Conservation (phyloP, 2,329 filamentous ascomycete genomes). For the Aureobasidium sp. region DNA sequence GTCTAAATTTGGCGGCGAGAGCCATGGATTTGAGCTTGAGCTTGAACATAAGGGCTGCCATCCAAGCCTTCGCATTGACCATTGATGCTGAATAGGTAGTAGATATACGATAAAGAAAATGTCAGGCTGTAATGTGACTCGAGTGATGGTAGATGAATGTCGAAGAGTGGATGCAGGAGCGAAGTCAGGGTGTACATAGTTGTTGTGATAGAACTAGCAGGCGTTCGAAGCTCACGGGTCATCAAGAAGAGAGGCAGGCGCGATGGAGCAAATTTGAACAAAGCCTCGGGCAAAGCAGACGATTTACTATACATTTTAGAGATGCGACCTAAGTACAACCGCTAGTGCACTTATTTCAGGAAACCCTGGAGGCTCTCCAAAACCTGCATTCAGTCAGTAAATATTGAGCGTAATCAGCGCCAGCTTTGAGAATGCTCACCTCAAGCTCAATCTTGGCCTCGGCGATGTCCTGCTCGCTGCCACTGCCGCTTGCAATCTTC, state of each 20-base stretch:
- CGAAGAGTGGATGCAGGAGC: neutral
- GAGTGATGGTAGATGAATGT: neutral
- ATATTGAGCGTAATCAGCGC: neutral
- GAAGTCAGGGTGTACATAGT: neutral
- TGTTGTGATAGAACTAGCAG: neutral
- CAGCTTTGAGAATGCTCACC: slow-evolving; percentile 52
- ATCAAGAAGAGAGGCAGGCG: slow-evolving; percentile 2
- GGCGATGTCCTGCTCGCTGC: slow-evolving; percentile 94
- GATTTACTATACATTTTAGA: slow-evolving; percentile 22
- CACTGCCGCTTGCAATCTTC: slow-evolving; percentile 83
- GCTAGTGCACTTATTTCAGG: slow-evolving; percentile 62
- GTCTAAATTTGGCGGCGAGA: slow-evolving; percentile 8
- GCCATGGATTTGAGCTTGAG: slow-evolving; percentile 3
- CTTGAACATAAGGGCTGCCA: slow-evolving; percentile 1
- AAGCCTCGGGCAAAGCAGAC: slow-evolving; percentile 15
- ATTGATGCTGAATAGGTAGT: slow-evolving; percentile 2
- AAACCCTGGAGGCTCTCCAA: slow-evolving; percentile 75
- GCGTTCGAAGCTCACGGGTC: neutral
- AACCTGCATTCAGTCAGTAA: slow-evolving; percentile 48
- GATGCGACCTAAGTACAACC: slow-evolving; percentile 25
- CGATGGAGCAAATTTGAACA: neutral
- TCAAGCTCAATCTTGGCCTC: slow-evolving; percentile 99
- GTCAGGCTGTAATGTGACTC: neutral
- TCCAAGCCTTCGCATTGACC: slow-evolving; percentile 7
- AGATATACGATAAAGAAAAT: neutral